Conservation (phyloP, 495 filamentous ascomycete species). For the Xylaria scruposa region DNA sequence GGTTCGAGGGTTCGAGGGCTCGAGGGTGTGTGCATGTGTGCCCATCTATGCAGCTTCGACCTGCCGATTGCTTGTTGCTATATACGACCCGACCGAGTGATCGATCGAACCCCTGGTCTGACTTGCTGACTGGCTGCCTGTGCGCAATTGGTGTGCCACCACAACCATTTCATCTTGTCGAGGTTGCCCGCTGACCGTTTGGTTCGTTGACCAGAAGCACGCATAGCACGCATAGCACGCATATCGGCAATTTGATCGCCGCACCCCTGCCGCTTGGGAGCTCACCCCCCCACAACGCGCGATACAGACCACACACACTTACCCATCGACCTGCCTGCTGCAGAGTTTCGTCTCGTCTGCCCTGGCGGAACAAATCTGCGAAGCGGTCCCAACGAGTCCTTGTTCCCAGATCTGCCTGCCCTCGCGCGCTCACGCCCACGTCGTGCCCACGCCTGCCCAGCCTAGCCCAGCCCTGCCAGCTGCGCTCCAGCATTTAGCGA, state of each 20-base stretch:
- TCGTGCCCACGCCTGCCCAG: slow-evolving; percentile 36
- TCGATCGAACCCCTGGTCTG: slow-evolving; percentile 17
- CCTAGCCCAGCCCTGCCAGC: slow-evolving; percentile 47
- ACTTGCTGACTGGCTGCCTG: slow-evolving; percentile 26
- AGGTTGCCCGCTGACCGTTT: slow-evolving; percentile 19
- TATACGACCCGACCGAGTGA: slow-evolving; percentile 19
- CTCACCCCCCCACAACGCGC: slow-evolving; percentile 45
- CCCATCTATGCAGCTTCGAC: slow-evolving; percentile 15
- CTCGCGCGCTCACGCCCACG: slow-evolving; percentile 35
- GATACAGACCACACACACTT: slow-evolving; percentile 33
- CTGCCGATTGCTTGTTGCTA: slow-evolving; percentile 6
- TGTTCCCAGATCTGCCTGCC: slow-evolving; percentile 41
- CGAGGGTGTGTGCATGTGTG: slow-evolving; percentile 1
- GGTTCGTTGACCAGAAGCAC: slow-evolving; percentile 21
- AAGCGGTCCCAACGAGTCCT: slow-evolving; percentile 40
- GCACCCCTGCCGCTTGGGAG: slow-evolving; percentile 40
- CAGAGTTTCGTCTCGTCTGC: slow-evolving; percentile 24
- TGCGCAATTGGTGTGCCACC: slow-evolving; percentile 23
- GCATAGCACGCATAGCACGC: too few relatives aligned
- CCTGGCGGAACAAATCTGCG: slow-evolving; percentile 36
- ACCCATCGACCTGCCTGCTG: slow-evolving; percentile 16
- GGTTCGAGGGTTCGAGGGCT: background rate
- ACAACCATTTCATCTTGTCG: slow-evolving; percentile 19
- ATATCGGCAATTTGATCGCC: slow-evolving; percentile 41
- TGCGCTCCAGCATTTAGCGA: slow-evolving; percentile 40